Evolutionary conservation across 2,329 filamentous ascomycete species (phyloP), one percentile per base, ranked within the genome.

Genomic region (Colletotrichum incanum): DNA sequence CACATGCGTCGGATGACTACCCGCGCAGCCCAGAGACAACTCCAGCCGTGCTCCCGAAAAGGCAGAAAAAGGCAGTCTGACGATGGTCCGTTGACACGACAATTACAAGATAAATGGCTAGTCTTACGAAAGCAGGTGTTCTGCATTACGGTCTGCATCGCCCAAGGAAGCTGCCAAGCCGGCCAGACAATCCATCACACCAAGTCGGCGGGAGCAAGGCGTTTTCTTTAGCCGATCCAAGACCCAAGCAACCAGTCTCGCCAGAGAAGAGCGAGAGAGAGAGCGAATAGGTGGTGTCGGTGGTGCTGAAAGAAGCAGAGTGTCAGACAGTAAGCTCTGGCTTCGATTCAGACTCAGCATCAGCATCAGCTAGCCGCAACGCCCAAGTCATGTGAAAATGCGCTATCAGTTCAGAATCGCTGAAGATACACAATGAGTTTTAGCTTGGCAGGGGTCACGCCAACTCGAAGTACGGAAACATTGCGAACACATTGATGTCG

Each of bases 111-210:
- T 60, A 43, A 37, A 49, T 20, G 26, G 55, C 56, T 23, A 31
- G 45, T 28, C 26, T 63, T 54, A 63, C 49, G 58, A 67, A 62
- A 52, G 50, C 64, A 63, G 65, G 50, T 16, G 37, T 43, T 69
- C 49, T 47, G 39, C 34, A 64, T 47, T 34, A 34, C 58, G 50
- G 37, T 31, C 39, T 39, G 49, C 34, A 52, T 50, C n/a, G 26
- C 49, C 49, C 60, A 67, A 58, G 34, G 50, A 26, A 41, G 34
- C 56, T 39, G 69, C 65, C 50, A 49, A 63, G 65, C 58, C 58
- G 58, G 65, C 23, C 65, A 59, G 16, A 52, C 37, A 71, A 47
- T 20, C 26, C 64, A 52, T 41, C 58, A 54, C 58, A 34, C 50
- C 50, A 50, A 62, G 50, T 52, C 58, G 47, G 67, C 63, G 43